These are phyloP conservation scores for Cerrena zonata DNA, from an alignment of 1,284 basidiomycete species.

Conservation along the genomic window DNA sequence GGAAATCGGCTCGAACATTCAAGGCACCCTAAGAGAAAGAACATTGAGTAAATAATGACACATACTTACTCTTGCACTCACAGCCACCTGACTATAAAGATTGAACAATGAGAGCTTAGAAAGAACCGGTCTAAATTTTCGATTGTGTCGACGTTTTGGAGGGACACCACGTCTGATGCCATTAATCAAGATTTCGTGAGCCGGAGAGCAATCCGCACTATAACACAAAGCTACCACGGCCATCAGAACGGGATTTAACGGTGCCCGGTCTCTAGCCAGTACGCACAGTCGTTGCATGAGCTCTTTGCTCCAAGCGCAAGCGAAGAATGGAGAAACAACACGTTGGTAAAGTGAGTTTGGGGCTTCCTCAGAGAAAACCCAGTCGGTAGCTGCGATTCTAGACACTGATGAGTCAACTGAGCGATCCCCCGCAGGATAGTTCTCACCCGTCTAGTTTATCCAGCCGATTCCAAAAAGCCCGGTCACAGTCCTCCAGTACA, in stretches of 20 bases:
- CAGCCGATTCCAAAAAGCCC: slow-evolving; percentile 54
- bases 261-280: too few relatives aligned
- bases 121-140: slow-evolving; percentile 50
- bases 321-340: slow-evolving; percentile 58
- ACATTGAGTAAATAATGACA: too few relatives aligned
- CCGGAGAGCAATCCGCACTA: slow-evolving; percentile 43
- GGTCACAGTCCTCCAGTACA: slow-evolving; percentile 52
- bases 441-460: slow-evolving; percentile 31
- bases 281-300: slow-evolving; percentile 65
- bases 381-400: slow-evolving; percentile 34
- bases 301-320: slow-evolving; percentile 30
- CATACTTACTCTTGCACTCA: too few relatives aligned
- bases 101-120: slow-evolving; percentile 28
- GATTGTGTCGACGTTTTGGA: slow-evolving; percentile 57
- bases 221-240: slow-evolving; percentile 67
- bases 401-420: slow-evolving; percentile 6
- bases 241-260: too few relatives aligned
- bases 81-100: slow-evolving; percentile 13
- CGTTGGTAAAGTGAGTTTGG: slow-evolving; percentile 48
- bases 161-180: slow-evolving; percentile 72
- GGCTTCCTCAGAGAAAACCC: slow-evolving; percentile 47
- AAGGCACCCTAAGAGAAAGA: not conserved
- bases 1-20: too few relatives aligned
- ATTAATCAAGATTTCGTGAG: slow-evolving; percentile 64
- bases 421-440: not conserved